Evolutionary conservation across 768 basidiomycete genomes (phyloP).

Genomic region (Termitomyces sp.): DNA sequence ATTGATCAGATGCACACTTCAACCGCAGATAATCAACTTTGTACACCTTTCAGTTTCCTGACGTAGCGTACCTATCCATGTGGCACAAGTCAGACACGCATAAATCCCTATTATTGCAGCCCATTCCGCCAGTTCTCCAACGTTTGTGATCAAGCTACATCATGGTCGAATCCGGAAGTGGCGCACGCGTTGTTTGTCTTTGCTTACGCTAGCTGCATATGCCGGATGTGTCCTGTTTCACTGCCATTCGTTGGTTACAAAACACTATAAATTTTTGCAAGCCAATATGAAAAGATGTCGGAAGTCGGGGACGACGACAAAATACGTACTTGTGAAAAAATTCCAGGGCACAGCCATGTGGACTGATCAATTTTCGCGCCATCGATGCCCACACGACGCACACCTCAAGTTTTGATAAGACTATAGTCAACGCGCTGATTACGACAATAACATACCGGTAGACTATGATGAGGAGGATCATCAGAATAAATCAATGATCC

Average conservation of each 20-base stretch:
- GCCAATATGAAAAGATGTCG: too few species aligned
- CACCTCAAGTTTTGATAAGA: slow-evolving; percentile 37
- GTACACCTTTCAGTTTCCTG: not conserved
- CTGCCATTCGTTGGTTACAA: not conserved
- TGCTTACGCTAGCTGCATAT: not conserved
- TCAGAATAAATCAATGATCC: not conserved
- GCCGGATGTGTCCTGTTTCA: too few species aligned
- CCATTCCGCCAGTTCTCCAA: not conserved
- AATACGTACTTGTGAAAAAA: not conserved
- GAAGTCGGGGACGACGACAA: not conserved
- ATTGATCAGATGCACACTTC: not conserved
- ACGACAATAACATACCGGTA: slow-evolving; percentile 43
- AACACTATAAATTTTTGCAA: not conserved
- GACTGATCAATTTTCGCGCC: slow-evolving; percentile 55
- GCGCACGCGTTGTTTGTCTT: slow-evolving; percentile 8
- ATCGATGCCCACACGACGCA: slow-evolving; percentile 57
- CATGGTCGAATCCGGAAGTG: slow-evolving; percentile 1
- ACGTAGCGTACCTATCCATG: not conserved
- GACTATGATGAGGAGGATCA: slow-evolving; percentile 31
- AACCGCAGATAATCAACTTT: not conserved
- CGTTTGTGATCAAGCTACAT: not conserved
- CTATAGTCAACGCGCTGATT: not conserved
- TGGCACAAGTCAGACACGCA: not conserved
- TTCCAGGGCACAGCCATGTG: not conserved
- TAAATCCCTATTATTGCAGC: not conserved